Conservation (phyloP, 495 filamentous ascomycete species). For the Trichoderma reesei region DNA sequence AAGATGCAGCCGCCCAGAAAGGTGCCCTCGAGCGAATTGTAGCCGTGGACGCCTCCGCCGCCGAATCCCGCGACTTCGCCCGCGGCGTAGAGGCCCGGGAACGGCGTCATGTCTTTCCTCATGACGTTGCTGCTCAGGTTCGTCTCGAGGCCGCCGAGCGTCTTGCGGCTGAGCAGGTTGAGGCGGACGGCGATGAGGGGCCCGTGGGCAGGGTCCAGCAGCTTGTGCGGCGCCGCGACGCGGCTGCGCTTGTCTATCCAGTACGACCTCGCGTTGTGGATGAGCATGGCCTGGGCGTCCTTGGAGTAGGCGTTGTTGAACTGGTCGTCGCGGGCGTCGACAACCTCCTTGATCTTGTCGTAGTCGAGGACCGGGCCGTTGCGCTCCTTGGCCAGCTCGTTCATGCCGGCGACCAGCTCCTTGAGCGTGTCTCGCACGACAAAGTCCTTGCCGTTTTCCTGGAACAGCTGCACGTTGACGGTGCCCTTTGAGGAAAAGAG, state of each 20-base stretch:
- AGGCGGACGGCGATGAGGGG: slow-evolving; percentile 41
- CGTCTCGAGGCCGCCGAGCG: slow-evolving; percentile 44
- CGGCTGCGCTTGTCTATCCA: slow-evolving; percentile 34
- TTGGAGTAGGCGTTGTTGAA: slow-evolving; percentile 39
- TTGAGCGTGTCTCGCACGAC: slow-evolving; percentile 36
- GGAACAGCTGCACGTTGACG: slow-evolving; percentile 37
- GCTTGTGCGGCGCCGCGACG: slow-evolving; percentile 34
- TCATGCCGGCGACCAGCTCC: slow-evolving; percentile 39
- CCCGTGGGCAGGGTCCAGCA: slow-evolving; percentile 36
- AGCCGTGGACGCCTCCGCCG: slow-evolving; percentile 44
- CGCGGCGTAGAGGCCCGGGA: slow-evolving; percentile 40
- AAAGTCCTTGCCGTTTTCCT: slow-evolving; percentile 41
- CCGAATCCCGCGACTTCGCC: slow-evolving; percentile 47
- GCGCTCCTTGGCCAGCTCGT: slow-evolving; percentile 29
- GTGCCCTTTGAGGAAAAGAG: slow-evolving; percentile 36
- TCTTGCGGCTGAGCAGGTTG: slow-evolving; percentile 44
- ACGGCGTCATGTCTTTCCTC: slow-evolving; percentile 30
- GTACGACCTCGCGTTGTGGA: slow-evolving; percentile 40
- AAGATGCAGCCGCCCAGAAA: slow-evolving; percentile 43
- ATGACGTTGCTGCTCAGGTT: slow-evolving; percentile 40
- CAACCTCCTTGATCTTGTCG: slow-evolving; percentile 25
- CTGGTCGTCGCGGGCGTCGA: slow-evolving; percentile 39
- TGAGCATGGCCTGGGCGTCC: slow-evolving; percentile 43
- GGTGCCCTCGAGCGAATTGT: slow-evolving; percentile 41
- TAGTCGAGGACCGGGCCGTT: slow-evolving; percentile 29